These are phyloP conservation scores for Rhynchosporium secalis DNA, from an alignment of 2,329 filamentous ascomycete species.

Conservation along the genomic window DNA sequence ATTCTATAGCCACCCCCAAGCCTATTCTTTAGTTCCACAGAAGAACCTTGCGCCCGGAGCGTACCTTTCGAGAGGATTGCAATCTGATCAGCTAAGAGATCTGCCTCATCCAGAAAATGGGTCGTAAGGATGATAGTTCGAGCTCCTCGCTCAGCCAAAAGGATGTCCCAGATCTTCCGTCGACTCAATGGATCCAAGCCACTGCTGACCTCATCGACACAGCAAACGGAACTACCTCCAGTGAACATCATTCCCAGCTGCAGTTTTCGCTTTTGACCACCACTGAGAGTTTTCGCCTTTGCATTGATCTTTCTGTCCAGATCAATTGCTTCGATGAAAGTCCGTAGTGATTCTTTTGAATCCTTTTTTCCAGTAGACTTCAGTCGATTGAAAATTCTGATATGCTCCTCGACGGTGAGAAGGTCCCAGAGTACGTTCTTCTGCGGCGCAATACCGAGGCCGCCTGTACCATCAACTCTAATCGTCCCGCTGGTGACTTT, in stretches of 20 bases:
- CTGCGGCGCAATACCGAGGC: constrained; percentile 84
- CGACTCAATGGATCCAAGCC: constrained; percentile 85
- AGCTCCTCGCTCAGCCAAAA: constrained; percentile 77
- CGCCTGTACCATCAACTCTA: constrained; percentile 73
- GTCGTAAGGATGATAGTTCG: constrained; percentile 87
- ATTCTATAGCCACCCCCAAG: constrained; percentile 85
- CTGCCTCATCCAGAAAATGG: constrained; percentile 91
- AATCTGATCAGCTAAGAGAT: constrained; percentile 85
- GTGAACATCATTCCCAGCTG: constrained; percentile 96
- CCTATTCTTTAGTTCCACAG: constrained; percentile 79
- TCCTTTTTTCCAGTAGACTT: constrained; percentile 64
- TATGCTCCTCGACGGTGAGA: constrained; percentile 81
- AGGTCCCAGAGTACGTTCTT: constrained; percentile 94
- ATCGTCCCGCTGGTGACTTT: constrained; percentile 76
- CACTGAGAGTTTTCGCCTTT: constrained; percentile 74
- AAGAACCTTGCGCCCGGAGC: constrained; percentile 79
- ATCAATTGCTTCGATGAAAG: constrained; percentile 71
- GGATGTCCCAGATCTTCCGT: constrained; percentile 91
- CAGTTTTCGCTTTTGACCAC: constrained; percentile 88
- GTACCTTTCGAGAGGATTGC: constrained; percentile 83
- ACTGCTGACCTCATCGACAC: constrained; percentile 87
- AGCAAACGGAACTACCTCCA: constrained; percentile 83
- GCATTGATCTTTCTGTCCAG: constrained; percentile 73
- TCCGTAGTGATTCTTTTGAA: constrained; percentile 56
- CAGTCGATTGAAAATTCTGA: constrained; percentile 78